These are phyloP conservation scores for Penicillium sclerotigenum DNA, from an alignment of 2,329 filamentous ascomycete genomes.

Conservation along the genomic window DNA sequence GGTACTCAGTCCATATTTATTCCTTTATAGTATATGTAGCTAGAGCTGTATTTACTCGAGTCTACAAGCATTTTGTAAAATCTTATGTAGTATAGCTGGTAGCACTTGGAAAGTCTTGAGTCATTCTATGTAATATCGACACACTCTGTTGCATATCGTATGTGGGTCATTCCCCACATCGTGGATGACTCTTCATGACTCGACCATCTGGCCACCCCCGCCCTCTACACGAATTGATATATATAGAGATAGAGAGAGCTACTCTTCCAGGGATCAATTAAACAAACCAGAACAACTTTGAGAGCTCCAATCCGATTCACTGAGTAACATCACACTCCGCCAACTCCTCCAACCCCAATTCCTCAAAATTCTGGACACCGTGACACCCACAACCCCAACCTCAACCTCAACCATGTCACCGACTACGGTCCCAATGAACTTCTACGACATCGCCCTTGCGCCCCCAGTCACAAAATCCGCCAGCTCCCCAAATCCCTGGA, in stretches of 20 bases:
- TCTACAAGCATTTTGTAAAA: too few species aligned
- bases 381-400: not conserved
- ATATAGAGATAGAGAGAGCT: not conserved
- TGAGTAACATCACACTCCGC: too few species aligned
- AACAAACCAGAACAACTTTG: not conserved
- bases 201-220: not conserved
- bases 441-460: slow-evolving; percentile 50
- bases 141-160: not conserved
- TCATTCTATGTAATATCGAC: too few species aligned
- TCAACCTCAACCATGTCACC: not conserved
- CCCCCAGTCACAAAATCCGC: slow-evolving; percentile 29
- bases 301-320: too few species aligned
- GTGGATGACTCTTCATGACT: not conserved
- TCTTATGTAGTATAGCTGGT: too few species aligned
- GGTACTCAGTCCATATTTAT: not conserved
- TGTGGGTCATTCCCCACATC: not conserved
- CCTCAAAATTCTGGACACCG: not conserved
- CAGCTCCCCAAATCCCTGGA: slow-evolving; percentile 52
- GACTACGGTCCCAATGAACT: slow-evolving; percentile 11
- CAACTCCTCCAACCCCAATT: not conserved
- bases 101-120: too few species aligned
- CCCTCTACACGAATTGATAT: not conserved
- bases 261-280: not conserved
- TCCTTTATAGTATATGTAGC: not conserved
- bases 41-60: too few species aligned